Percentiles rank a stretch among this genome's conserved stretches.
phyloP scores from a whole-genome alignment of 73 alveolate genomes.

The Tetrahymena elliotti region DNA sequence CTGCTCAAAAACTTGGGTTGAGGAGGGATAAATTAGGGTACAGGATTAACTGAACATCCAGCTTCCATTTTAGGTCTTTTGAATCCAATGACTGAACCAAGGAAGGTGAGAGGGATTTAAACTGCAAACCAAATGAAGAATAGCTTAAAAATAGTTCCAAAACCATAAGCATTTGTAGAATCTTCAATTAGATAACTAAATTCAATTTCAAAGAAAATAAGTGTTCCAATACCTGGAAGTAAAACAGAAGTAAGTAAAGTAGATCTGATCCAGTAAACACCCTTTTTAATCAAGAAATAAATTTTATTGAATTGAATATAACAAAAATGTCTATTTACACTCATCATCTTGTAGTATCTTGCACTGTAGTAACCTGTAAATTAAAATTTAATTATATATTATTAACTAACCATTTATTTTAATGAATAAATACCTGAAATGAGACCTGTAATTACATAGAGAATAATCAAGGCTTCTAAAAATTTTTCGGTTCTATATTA shows the following conservation, averaged over 20 bases:
- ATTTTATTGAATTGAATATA: neutral
- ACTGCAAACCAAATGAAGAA: conserved; percentile 24
- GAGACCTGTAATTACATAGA: conserved; percentile 9
- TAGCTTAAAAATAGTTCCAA: neutral
- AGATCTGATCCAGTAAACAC: conserved; percentile 13
- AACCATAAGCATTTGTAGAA: conserved; percentile 31
- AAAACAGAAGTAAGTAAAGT: conserved; percentile 7
- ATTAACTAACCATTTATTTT: neutral
- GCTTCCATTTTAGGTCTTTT: neutral
- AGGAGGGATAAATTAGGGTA: conserved; percentile 12
- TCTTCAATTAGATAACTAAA: conserved; percentile 4
- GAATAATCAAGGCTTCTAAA: neutral
- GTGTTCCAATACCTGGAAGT: conserved; percentile 23
- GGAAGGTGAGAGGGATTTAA: conserved; percentile 27
- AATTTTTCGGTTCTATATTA: conserved; percentile 12
- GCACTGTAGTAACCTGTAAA: neutral
- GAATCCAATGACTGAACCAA: conserved; percentile 21
- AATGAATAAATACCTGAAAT: conserved; percentile 6
- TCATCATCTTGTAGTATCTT: neutral
- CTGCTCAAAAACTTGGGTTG: neutral
- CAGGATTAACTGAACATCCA: conserved; percentile 5
- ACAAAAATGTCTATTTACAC: neutral
- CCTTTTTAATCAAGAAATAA: neutral
- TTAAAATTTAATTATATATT: neutral
- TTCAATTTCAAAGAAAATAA: conserved; percentile 11